These are phyloP conservation scores for Aspergillus calidoustus DNA, from an alignment of 2,329 filamentous ascomycete species.

Conservation along the genomic window DNA sequence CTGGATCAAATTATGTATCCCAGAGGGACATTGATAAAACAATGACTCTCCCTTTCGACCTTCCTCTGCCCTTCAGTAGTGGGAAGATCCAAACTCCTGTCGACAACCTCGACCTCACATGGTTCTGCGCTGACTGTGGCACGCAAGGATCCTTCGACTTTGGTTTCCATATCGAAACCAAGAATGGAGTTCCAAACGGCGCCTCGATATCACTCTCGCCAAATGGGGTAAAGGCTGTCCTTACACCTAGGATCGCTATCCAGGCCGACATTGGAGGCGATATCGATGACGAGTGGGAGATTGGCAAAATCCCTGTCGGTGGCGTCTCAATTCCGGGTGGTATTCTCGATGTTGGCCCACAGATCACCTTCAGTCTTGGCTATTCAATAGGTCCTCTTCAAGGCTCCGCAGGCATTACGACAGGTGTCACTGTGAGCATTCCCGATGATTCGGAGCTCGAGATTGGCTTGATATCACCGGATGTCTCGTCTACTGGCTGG, in stretches of 20 bases:
- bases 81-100: constrained; percentile 18
- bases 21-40: constrained; percentile 18
- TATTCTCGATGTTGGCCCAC: constrained; percentile 25
- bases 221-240: constrained; percentile 21
- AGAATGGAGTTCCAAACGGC: not conserved
- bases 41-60: constrained; percentile 24
- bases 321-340: constrained; percentile 27
- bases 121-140: constrained; percentile 18
- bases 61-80: constrained; percentile 21
- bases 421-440: constrained; percentile 25
- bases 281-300: constrained; percentile 19
- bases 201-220: constrained; percentile 14
- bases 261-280: constrained; percentile 24
- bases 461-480: constrained; percentile 24
- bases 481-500: constrained; percentile 23
- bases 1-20: not conserved
- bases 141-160: constrained; percentile 27
- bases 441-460: constrained; percentile 26
- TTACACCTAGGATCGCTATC: constrained; percentile 25
- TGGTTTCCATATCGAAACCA: not conserved
- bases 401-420: constrained; percentile 24
- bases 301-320: constrained; percentile 27
- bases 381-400: constrained; percentile 25
- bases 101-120: constrained; percentile 7
- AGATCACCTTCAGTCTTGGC: constrained; percentile 25